Conservation (phyloP, 2,329 filamentous ascomycete genomes). For the Ascochyta viciae-villosae region DNA sequence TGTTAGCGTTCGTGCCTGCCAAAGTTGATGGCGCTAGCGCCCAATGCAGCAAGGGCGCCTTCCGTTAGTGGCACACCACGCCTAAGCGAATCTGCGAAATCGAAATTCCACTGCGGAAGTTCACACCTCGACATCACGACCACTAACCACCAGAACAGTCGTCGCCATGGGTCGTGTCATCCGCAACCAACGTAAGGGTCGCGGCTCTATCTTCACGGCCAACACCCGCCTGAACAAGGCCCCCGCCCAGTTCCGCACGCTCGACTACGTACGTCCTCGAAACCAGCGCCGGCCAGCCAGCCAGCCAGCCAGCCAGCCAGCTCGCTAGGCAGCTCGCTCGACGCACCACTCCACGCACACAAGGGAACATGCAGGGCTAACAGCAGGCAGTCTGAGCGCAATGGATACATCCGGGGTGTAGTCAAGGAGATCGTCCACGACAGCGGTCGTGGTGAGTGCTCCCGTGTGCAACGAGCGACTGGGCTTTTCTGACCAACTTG, state of each 20-base stretch:
- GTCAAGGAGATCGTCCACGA: constrained; percentile 99
- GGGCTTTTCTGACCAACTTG: constrained; percentile 28
- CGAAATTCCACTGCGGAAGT: neutral
- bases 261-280: constrained; percentile 73
- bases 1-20: neutral
- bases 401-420: constrained; percentile 96
- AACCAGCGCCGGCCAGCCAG: neutral
- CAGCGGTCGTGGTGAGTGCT: constrained; percentile 81
- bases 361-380: constrained; percentile 45
- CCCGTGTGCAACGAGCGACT: constrained; percentile 9
- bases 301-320: neutral
- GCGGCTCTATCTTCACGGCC: constrained; percentile 79
- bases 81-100: constrained; percentile 5
- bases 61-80: constrained; percentile 1
- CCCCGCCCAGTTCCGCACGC: constrained; percentile 91
- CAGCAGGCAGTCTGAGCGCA: constrained; percentile 71
- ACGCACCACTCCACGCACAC: neutral
- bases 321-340: neutral
- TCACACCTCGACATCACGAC: constrained; percentile 6
- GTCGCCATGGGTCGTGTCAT: constrained; percentile 70
- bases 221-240: constrained; percentile 81
- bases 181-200: constrained; percentile 74
- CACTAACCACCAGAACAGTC: constrained; percentile 37
- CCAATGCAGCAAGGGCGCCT: neutral
- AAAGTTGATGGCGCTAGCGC: neutral